Conservation (phyloP, 1,284 basidiomycete genomes). For the Sporisorium iseilematis-ciliati region DNA sequence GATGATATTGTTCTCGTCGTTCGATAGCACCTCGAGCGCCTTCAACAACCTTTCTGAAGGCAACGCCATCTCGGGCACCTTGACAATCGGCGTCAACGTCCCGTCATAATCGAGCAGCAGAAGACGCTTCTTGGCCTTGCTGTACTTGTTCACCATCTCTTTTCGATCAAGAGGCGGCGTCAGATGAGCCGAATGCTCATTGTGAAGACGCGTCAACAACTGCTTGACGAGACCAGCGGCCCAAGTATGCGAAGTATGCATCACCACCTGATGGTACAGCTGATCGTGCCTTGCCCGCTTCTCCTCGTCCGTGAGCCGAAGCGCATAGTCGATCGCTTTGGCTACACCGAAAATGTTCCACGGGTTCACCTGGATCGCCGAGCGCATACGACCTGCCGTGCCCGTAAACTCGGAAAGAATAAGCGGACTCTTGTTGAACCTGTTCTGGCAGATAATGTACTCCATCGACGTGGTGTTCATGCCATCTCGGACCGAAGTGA, state of each 20-base stretch:
- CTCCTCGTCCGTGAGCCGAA: conserved; percentile 83
- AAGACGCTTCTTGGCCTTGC: conserved; percentile 81
- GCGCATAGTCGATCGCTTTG: conserved; percentile 89
- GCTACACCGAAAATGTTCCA: conserved; percentile 90
- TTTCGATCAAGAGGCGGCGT: conserved; percentile 85
- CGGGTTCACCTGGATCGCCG: conserved; percentile 79
- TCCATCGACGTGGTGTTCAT: conserved; percentile 99
- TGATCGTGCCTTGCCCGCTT: conserved; percentile 81
- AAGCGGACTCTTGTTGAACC: conserved; percentile 80
- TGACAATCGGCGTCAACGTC: conserved; percentile 96
- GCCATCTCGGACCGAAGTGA: conserved; percentile 94
- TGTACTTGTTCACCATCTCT: conserved; percentile 78
- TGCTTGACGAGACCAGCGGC: conserved; percentile 89
- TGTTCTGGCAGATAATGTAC: conserved; percentile 90
- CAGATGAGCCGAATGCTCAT: conserved; percentile 83
- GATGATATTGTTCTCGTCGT: conserved; percentile 88
- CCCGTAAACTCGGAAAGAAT: conserved; percentile 98
- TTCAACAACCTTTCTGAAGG: conserved; percentile 82
- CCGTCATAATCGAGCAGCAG: conserved; percentile 98
- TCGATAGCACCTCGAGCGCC: conserved; percentile 79
- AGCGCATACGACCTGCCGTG: conserved; percentile 86
- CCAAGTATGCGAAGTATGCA: conserved; percentile 96
- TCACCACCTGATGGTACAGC: conserved; percentile 82
- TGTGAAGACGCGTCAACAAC: conserved; percentile 84
- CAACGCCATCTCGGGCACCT: conserved; percentile 86